phyloP scores from a whole-genome alignment of 108 stramenopile genomes.

The Nannochloropsis gaditana region DNA sequence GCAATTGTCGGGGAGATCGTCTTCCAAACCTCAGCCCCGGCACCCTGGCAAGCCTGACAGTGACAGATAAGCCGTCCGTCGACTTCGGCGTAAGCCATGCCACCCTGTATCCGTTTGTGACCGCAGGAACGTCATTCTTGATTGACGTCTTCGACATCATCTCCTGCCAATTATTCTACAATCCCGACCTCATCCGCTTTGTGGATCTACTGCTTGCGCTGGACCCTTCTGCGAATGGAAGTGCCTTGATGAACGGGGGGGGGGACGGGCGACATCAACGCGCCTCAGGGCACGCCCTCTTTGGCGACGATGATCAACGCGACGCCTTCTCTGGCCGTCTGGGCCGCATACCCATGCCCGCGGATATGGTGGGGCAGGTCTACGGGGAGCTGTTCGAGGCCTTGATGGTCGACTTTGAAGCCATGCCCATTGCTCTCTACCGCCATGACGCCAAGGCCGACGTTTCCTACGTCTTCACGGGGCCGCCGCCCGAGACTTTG shows the following conservation, averaged over 20 bases:
- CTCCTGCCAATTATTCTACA: conserved; percentile 7
- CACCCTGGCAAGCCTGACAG: background rate
- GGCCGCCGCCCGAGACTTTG: background rate
- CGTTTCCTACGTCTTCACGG: conserved; percentile 6
- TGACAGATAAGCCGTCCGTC: background rate
- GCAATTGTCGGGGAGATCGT: background rate
- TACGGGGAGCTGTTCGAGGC: conserved; percentile 1
- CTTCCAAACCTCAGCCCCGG: background rate
- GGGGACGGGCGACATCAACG: background rate
- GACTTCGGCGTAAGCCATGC: background rate
- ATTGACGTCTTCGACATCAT: conserved; percentile 15
- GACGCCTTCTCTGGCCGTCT: background rate
- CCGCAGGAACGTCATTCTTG: background rate
- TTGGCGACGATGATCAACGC: background rate
- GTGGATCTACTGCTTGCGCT: conserved; percentile 16
- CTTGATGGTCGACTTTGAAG: conserved; percentile 15
- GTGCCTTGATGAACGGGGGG: background rate
- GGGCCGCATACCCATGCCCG: background rate
- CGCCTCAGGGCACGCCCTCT: too few species aligned
- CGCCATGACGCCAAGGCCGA: background rate
- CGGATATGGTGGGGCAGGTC: background rate
- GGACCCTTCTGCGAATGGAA: background rate
- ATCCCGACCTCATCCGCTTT: conserved; percentile 1
- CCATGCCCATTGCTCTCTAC: conserved; percentile 17
- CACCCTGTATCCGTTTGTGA: conserved; percentile 12